Evolutionary conservation across 345 rosid genomes (phyloP).

Genomic region (Nasturtium officinale): DNA sequence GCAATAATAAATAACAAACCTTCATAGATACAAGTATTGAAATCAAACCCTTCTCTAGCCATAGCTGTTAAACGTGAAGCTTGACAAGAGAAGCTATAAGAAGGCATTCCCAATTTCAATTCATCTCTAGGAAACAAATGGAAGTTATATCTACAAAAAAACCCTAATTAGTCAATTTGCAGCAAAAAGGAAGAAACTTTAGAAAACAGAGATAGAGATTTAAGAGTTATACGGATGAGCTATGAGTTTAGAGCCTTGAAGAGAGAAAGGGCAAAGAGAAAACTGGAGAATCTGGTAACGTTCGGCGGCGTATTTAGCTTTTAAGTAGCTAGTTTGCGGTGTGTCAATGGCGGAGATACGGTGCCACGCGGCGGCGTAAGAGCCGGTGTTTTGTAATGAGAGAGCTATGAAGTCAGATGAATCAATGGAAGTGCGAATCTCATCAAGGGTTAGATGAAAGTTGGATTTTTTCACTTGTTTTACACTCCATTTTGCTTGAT

Average conservation of each 20-base stretch:
- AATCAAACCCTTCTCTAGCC: slow-evolving; percentile 87
- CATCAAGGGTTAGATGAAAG: slow-evolving; percentile 50
- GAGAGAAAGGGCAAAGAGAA: slow-evolving; percentile 75
- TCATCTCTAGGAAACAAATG: slow-evolving; percentile 92
- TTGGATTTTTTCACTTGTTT: slow-evolving; percentile 75
- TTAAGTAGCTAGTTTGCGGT: slow-evolving; percentile 64
- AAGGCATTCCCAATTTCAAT: slow-evolving; percentile 70
- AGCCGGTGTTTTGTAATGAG: slow-evolving; percentile 71
- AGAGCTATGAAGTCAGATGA: slow-evolving; percentile 71
- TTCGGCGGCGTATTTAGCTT: slow-evolving; percentile 71
- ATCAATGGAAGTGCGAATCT: slow-evolving; percentile 57
- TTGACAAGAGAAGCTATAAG: slow-evolving; percentile 85
- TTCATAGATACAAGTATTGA: slow-evolving; percentile 80
- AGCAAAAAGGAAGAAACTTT: neutral
- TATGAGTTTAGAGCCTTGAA: slow-evolving; percentile 54
- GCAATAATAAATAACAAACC: slow-evolving; percentile 52
- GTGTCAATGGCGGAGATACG: slow-evolving; percentile 73
- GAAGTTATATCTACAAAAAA: slow-evolving; percentile 71
- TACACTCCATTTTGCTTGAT: slow-evolving; percentile 46
- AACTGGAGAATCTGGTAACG: slow-evolving; percentile 78
- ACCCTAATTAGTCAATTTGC: slow-evolving; percentile 17
- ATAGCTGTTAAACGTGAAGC: slow-evolving; percentile 64
- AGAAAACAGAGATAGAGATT: neutral
- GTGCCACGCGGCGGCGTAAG: slow-evolving; percentile 81
- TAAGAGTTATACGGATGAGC: slow-evolving; percentile 64